Evolutionary conservation across 352 stramenopile species (phyloP), one percentile per base, ranked within the genome.

Genomic region (Globisporangium spinosum): DNA sequence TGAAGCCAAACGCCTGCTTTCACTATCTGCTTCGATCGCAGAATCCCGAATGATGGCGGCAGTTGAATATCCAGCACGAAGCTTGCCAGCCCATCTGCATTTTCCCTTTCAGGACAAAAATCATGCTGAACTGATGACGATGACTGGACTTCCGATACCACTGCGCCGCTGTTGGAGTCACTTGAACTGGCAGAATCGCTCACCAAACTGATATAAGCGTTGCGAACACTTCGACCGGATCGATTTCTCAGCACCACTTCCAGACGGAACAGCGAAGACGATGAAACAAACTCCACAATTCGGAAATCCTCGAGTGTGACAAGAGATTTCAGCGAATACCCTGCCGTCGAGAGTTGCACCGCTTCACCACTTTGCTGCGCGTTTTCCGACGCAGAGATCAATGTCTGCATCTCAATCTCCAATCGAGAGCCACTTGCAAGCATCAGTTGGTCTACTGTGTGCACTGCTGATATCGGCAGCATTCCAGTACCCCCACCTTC

Each of bases 231-330:
- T 0, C 20, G 60, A 13, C 65, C 8, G 2, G 77, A 77, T 29
- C 69, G 4, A 67, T 79, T 82, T 12, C 49, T 65, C 25, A 86
- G 38, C 5, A 67, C 47, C 13, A 78, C 70, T 72, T 81, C 59
- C n/a, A 72, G 61, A 25, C 71, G 66, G 25, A 83, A 29, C 60
- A 77, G 57, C 4, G 75, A 82, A 7, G 73, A 64, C 12, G 72
- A 76, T n/a, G 77, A 68, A n/a, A 75, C 53, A 66, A 82, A 84
- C 35, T 74, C 51, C 9, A 76, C 62, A n/a, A 83, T 34, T 61
- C 56, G 62, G 58, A 83, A 80, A n/a, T 69, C 27, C 51, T 74
- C 58, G 56, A 86, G 54, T 13, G 54, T 56, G 15, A 82, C 65
- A 67, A 76, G 68, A 6, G 65, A 3, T 40, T 56, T 25, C 68